Evolutionary conservation across 2,329 filamentous ascomycete species (phyloP).

Genomic region (Aspergillus sp.): DNA sequence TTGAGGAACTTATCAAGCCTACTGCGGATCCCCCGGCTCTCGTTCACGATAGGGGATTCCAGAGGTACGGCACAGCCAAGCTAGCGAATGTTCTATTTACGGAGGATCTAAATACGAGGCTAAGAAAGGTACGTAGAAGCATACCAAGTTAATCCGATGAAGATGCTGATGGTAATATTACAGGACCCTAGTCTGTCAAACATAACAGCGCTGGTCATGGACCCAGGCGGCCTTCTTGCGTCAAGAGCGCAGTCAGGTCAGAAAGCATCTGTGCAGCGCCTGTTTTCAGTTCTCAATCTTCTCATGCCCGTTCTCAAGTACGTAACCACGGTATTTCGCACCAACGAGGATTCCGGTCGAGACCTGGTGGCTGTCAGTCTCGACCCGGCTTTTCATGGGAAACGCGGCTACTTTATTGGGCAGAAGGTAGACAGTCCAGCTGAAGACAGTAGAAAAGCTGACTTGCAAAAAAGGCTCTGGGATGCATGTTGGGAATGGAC

Average conservation of each 20-base stretch:
- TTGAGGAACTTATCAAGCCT: conserved; percentile 40
- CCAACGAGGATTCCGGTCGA: conserved; percentile 16
- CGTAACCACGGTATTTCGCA: conserved; percentile 16
- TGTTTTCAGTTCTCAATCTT: conserved; percentile 15
- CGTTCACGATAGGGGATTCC: conserved; percentile 41
- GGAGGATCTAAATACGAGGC: conserved; percentile 40
- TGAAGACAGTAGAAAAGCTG: conserved; percentile 9
- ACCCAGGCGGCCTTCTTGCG: conserved; percentile 29
- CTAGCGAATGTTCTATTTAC: conserved; percentile 42
- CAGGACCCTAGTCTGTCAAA: conserved; percentile 27
- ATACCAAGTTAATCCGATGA: too few species aligned
- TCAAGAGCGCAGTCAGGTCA: conserved; percentile 20
- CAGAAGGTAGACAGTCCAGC: too few species aligned
- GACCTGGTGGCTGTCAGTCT: conserved; percentile 19
- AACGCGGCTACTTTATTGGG: conserved; percentile 19
- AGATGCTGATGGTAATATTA: not conserved
- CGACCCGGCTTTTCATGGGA: conserved; percentile 12
- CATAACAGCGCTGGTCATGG: conserved; percentile 33
- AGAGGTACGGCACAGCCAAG: conserved; percentile 47
- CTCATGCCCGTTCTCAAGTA: conserved; percentile 20
- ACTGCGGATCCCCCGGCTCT: conserved; percentile 28
- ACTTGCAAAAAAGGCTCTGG: conserved; percentile 17
- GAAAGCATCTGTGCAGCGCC: conserved; percentile 5
- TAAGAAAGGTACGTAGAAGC: conserved; percentile 24
- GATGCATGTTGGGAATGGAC: conserved; percentile 20